Percentiles rank a stretch among this genome's conserved stretches.
phyloP scores from a whole-genome alignment of 177 flowering plant genomes.

The Vitis hybrid region DNA sequence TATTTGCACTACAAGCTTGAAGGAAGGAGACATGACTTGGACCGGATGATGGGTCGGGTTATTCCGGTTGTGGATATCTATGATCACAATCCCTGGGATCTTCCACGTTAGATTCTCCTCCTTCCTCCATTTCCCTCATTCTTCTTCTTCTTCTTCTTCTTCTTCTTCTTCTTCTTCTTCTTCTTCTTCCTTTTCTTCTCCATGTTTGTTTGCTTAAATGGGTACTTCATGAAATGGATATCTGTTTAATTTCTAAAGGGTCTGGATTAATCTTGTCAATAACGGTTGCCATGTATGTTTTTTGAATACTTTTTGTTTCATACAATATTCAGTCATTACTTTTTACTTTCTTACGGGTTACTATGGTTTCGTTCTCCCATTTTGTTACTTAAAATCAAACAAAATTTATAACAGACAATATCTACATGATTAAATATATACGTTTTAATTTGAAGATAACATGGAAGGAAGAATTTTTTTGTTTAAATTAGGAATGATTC shows the following conservation, averaged over 20 bases:
- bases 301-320: not conserved
- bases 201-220: not conserved
- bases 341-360: not conserved
- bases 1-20: conserved; percentile 35
- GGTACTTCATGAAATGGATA: not conserved
- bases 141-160: not conserved
- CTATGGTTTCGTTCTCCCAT: not conserved
- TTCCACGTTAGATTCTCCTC: conserved; percentile 33
- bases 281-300: not conserved
- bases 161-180: not conserved
- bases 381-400: not conserved
- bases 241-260: too few species aligned
- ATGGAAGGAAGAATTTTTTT: too few species aligned
- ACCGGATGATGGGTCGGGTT: conserved; percentile 21
- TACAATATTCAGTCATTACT: not conserved
- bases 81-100: conserved; percentile 36
- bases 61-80: conserved; percentile 44
- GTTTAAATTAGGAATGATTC: not conserved
- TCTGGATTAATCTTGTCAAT: too few species aligned
- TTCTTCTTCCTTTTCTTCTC: not conserved
- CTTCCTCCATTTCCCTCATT: not conserved
- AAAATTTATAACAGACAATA: not conserved
- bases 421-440: too few species aligned
- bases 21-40: conserved; percentile 17
- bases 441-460: too few species aligned